phyloP scores from a whole-genome alignment of 768 basidiomycete genomes.

The Termitomyces sp. region DNA sequence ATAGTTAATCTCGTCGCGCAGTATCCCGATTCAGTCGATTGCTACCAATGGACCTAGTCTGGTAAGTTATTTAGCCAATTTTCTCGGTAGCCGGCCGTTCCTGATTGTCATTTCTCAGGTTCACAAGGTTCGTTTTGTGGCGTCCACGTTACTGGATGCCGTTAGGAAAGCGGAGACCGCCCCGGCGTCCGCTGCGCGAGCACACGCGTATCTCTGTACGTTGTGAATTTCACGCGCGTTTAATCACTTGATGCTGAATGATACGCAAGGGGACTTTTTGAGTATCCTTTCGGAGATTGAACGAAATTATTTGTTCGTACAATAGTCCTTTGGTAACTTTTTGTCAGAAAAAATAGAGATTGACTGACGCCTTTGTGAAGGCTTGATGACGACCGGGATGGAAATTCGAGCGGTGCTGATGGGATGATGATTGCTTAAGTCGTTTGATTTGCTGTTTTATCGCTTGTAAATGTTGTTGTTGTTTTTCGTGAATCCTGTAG shows the following conservation, averaged over 20 bases:
- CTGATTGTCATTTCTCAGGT: constrained; percentile 39
- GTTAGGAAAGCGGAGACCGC: constrained; percentile 78
- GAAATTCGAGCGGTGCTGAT: constrained; percentile 45
- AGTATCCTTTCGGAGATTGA: constrained; percentile 91
- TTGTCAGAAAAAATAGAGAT: constrained; percentile 8
- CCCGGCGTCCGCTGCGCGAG: constrained; percentile 75
- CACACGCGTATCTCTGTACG: constrained; percentile 83
- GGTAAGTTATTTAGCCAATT: constrained; percentile 24
- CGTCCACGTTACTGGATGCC: constrained; percentile 82
- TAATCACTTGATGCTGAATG: constrained; percentile 1
- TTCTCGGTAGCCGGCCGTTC: constrained; percentile 1
- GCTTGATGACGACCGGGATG: constrained; percentile 69
- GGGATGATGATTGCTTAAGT: constrained; percentile 31
- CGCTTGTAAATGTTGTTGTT: background rate
- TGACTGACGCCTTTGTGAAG: constrained; percentile 21
- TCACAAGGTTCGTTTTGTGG: constrained; percentile 90
- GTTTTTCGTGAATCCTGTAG: constrained; percentile 1
- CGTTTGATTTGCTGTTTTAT: no score
- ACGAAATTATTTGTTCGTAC: constrained; percentile 73
- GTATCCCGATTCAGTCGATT: constrained; percentile 90
- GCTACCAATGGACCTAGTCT: constrained; percentile 83
- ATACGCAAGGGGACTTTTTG: constrained; percentile 78
- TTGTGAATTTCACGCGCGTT: background rate
- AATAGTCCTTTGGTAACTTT: background rate
- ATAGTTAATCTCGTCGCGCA: constrained; percentile 19